Base-by-base conservation (phyloP, 805 yeast species). In the Schwanniomyces sp. region DNA sequence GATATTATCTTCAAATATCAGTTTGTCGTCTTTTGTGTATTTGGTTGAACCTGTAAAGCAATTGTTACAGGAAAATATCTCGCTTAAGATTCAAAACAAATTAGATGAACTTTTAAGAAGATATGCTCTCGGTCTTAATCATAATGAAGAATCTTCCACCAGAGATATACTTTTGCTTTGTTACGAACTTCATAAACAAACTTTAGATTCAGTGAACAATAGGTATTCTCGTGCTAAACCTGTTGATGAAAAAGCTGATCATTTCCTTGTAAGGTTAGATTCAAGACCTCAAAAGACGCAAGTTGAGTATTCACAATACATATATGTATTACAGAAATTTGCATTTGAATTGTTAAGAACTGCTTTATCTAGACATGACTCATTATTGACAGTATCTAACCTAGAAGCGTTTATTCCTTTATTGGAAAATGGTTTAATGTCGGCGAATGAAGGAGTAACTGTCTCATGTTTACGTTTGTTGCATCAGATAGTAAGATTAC, bases 401-500 rank as follows among this genome's bases (percentile, higher is more conserved):
- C 68, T 92, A 43, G 74, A 76, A 38, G 91, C 88, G 0, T 90
- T 94, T 56, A 66, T 91, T 18, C 96, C 96, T 3, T 57, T 86
- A 7, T 67, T 94, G 48, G 84, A 82, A 48, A 71, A 70, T 2
- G 77, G 88, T 18, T 61, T 91, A 26, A 62, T 69, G 14, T 79
- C 90, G 2, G 88, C 80, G 8, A 84, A 84, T 62, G 98, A 92
- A 63, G 83, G 84, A 40, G 85, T 92, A n/a, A 77, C 86, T 14
- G 72, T 84, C 16, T 76, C 92, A 7, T 70, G 89, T 2, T 72
- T 91, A 54, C 79, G 81, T 44, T 78, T 90, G 4, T 69, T 91
- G 38, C 76, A 83, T 4, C 62, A 81, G 39, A 64, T 85, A 9
- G 77, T 86, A 16, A 79, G 81, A 51, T 66, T 91, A 41, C 85